Conservation (phyloP, 495 filamentous ascomycete species). For the Penicillium bialowiezense region DNA sequence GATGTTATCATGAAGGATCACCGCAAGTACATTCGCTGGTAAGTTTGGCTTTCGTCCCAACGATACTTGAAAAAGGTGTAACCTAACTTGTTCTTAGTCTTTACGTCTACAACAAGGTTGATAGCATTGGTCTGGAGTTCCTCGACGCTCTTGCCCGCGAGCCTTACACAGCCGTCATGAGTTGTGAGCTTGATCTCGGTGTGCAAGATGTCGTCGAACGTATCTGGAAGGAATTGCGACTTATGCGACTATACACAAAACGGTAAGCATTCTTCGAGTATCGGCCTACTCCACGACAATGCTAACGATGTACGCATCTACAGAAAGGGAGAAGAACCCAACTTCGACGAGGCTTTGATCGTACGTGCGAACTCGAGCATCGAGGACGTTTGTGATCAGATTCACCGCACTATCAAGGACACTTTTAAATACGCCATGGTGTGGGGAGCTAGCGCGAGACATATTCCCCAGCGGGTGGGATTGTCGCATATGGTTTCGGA, state of each 20-base stretch:
- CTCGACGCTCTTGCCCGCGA: slow-evolving; percentile 89
- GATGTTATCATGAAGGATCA: slow-evolving; percentile 99
- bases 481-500: slow-evolving; percentile 83
- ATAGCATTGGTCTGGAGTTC: slow-evolving; percentile 89
- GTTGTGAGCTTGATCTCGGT: slow-evolving; percentile 95
- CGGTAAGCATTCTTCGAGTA: slow-evolving; percentile 46
- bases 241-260: slow-evolving; percentile 96
- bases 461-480: slow-evolving; percentile 92
- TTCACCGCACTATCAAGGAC: slow-evolving; percentile 93
- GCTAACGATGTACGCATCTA: slow-evolving; percentile 8
- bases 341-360: slow-evolving; percentile 91
- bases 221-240: slow-evolving; percentile 89
- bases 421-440: slow-evolving; percentile 99
- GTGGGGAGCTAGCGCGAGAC: slow-evolving; percentile 93
- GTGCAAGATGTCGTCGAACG: slow-evolving; percentile 92
- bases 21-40: slow-evolving; percentile 92
- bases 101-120: slow-evolving; percentile 99
- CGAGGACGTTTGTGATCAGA: slow-evolving; percentile 95
- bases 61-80: too few species aligned
- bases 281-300: neutral
- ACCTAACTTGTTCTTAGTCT: slow-evolving; percentile 50
- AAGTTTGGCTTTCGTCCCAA: slow-evolving; percentile 5
- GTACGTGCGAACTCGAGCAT: slow-evolving; percentile 83
- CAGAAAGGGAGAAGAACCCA: slow-evolving; percentile 83
- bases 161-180: slow-evolving; percentile 94